Percentiles rank a stretch among this genome's conserved stretches.
Evolutionary conservation across 1,139 yeast species (phyloP).

Genomic region (Yamadazyma membranifaciens): DNA sequence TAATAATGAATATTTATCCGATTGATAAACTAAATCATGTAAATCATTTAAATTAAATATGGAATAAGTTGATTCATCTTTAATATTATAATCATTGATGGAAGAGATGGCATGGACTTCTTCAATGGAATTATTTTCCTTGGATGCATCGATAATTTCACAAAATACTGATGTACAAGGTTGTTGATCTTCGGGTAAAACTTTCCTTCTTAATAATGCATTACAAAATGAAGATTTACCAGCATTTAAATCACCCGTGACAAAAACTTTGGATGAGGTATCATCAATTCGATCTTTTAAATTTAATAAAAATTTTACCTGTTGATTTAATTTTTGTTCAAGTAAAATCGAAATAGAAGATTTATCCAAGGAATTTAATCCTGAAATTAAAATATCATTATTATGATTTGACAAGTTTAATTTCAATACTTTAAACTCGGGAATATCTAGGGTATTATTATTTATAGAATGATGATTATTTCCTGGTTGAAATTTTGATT

Average conservation of each 20-base stretch:
- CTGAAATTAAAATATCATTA: slow-evolving; percentile 35
- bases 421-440: slow-evolving; percentile 54
- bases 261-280: slow-evolving; percentile 88
- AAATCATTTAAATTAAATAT: slow-evolving; percentile 53
- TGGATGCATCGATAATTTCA: slow-evolving; percentile 79
- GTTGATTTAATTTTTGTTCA: slow-evolving; percentile 60
- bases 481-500: slow-evolving; percentile 22
- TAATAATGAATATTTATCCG: slow-evolving; percentile 68
- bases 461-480: too few relatives aligned
- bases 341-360: slow-evolving; percentile 62
- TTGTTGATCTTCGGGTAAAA: slow-evolving; percentile 94
- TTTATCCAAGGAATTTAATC: slow-evolving; percentile 58
- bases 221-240: slow-evolving; percentile 97
- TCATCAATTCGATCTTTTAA: slow-evolving; percentile 85
- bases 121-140: slow-evolving; percentile 71
- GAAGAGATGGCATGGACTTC: slow-evolving; percentile 88
- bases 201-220: slow-evolving; percentile 71
- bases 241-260: slow-evolving; percentile 95
- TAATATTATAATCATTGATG: slow-evolving; percentile 47
- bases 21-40: slow-evolving; percentile 69
- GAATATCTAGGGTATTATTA: slow-evolving; percentile 3
- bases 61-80: slow-evolving; percentile 66
- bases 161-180: slow-evolving; percentile 97
- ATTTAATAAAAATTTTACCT: slow-evolving; percentile 67
- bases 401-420: slow-evolving; percentile 53